Conservation (phyloP, 345 rosid genomes). For the Corymbia maculata region DNA sequence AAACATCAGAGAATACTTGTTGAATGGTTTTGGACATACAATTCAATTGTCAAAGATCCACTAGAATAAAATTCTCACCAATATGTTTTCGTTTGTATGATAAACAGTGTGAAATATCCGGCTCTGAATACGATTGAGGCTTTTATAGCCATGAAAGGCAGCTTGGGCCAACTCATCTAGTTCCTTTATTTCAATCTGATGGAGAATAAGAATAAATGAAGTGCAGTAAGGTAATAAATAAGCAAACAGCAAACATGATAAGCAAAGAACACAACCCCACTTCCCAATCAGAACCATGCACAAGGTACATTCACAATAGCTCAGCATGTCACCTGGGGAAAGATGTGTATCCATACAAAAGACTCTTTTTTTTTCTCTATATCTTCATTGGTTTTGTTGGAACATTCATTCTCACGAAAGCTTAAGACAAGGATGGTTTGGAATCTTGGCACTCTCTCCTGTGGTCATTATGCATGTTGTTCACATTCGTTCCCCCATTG, state of each 20-base stretch:
- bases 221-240: background rate
- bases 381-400: background rate
- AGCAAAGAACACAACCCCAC: background rate
- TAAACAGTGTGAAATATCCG: slow-evolving; percentile 90
- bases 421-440: background rate
- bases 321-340: background rate
- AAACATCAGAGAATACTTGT: background rate
- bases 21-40: background rate
- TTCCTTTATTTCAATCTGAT: slow-evolving; percentile 87
- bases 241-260: background rate
- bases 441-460: background rate
- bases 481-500: background rate
- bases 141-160: slow-evolving; percentile 90
- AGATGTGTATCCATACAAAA: background rate
- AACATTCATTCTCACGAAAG: background rate
- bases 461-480: background rate
- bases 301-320: background rate
- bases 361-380: background rate
- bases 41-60: background rate
- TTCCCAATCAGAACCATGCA: background rate
- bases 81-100: slow-evolving; percentile 82
- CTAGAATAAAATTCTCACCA: slow-evolving; percentile 39
- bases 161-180: slow-evolving; percentile 93
- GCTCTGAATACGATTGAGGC: slow-evolving; percentile 91
- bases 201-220: slow-evolving; percentile 2